Percentiles rank a stretch among this genome's conserved stretches.
These are phyloP conservation scores for Globisporangium perplexum DNA, from an alignment of 352 stramenopile genomes.

Conservation along the genomic window DNA sequence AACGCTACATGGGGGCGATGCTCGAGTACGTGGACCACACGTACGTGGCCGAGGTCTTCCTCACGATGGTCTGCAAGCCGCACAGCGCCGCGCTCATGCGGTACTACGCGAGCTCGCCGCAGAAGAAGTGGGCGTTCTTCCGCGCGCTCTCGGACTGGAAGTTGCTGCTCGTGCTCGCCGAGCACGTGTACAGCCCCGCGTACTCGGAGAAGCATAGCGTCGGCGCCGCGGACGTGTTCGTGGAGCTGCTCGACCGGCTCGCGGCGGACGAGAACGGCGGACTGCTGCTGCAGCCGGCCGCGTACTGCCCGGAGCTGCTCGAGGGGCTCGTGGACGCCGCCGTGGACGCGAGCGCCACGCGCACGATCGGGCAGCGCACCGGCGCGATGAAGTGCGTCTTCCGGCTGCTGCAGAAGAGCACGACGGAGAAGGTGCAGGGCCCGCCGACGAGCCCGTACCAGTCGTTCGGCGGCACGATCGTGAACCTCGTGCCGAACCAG, in stretches of 20 bases:
- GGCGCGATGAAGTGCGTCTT: constrained; percentile 84
- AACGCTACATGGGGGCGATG: constrained; percentile 84
- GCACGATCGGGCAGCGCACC: constrained; percentile 58
- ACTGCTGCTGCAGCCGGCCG: constrained; percentile 80
- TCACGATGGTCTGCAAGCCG: constrained; percentile 85
- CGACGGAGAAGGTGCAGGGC: constrained; percentile 67
- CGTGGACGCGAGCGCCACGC: constrained; percentile 26
- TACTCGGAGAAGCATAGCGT: constrained; percentile 69
- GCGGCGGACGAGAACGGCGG: constrained; percentile 87
- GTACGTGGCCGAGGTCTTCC: constrained; percentile 80
- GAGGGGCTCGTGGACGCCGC: constrained; percentile 71
- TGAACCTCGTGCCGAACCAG: constrained; percentile 84
- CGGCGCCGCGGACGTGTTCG: constrained; percentile 82
- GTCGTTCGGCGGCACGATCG: constrained; percentile 78
- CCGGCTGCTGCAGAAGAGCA: constrained; percentile 68
- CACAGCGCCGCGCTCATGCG: constrained; percentile 65
- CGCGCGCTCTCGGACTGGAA: constrained; percentile 84
- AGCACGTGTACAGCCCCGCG: constrained; percentile 65
- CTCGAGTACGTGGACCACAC: constrained; percentile 74
- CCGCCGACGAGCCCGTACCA: constrained; percentile 80
- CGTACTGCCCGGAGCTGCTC: constrained; percentile 79
- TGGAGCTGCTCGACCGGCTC: constrained; percentile 83
- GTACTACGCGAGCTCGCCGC: constrained; percentile 59
- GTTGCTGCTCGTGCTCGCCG: constrained; percentile 74
- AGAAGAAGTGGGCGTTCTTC: constrained; percentile 89